Percentiles rank a stretch among this genome's conserved stretches.
Evolutionary conservation across 495 filamentous ascomycete genomes (phyloP).

Genomic region (Aspergillus wentii): DNA sequence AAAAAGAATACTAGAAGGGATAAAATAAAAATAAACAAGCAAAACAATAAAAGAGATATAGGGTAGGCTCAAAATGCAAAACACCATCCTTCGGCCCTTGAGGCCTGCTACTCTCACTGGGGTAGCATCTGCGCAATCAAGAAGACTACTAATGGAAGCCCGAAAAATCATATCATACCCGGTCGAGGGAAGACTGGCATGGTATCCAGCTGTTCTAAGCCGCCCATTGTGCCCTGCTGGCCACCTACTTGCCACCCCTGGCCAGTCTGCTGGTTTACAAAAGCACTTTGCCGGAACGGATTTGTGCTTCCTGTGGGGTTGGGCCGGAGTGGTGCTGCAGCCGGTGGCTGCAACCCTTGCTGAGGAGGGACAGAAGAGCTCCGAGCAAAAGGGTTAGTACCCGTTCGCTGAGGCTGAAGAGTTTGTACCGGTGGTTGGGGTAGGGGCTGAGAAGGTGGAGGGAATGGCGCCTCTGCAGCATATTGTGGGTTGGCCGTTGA

Average conservation of each 20-base stretch:
- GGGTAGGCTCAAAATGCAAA: neutral
- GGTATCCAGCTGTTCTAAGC: slow-evolving; percentile 72
- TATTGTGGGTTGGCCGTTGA: slow-evolving; percentile 41
- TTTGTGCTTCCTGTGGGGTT: slow-evolving; percentile 87
- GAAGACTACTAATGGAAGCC: slow-evolving; percentile 6
- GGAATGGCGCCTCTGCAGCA: too few species aligned
- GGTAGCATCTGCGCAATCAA: too few species aligned
- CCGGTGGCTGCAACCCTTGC: slow-evolving; percentile 30
- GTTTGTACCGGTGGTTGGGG: slow-evolving; percentile 31
- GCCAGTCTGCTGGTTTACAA: slow-evolving; percentile 82
- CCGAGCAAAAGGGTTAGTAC: slow-evolving; percentile 51
- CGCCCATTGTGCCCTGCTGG: slow-evolving; percentile 75
- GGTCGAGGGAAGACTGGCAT: slow-evolving; percentile 84
- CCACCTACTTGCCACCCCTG: slow-evolving; percentile 74
- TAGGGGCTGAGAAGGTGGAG: slow-evolving; percentile 31
- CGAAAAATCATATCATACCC: slow-evolving; percentile 31
- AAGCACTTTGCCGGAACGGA: slow-evolving; percentile 84
- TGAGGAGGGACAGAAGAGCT: slow-evolving; percentile 33
- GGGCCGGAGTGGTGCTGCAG: slow-evolving; percentile 50
- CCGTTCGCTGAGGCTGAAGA: slow-evolving; percentile 40
- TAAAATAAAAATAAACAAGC: neutral
- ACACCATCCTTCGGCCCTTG: too few species aligned
- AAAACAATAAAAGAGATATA: neutral
- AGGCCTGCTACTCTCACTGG: too few species aligned
- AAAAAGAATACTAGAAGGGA: slow-evolving; percentile 4